phyloP scores from a whole-genome alignment of 2,329 filamentous ascomycete species.

The Macrophomina pseudophaseolina region DNA sequence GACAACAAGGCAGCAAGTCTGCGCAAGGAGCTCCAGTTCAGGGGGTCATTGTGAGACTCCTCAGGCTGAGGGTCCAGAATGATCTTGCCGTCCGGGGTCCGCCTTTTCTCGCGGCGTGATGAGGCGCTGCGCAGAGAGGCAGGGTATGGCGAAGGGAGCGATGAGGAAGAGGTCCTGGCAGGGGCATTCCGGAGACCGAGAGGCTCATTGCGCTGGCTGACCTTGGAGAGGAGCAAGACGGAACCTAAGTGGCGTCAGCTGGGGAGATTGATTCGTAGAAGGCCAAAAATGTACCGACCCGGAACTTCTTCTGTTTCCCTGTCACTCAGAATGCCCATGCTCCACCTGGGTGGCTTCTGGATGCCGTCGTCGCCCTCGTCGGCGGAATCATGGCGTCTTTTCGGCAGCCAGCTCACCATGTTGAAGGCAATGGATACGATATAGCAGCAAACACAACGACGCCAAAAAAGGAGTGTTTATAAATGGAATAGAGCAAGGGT shows the following conservation, averaged over 20 bases:
- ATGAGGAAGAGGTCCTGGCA: slow-evolving; percentile 62
- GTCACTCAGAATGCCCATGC: slow-evolving; percentile 83
- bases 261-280: not conserved
- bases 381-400: not conserved
- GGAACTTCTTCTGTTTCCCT: slow-evolving; percentile 83
- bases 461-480: too few relatives aligned
- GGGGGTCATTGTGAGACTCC: slow-evolving; percentile 84
- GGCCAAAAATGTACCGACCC: slow-evolving; percentile 60
- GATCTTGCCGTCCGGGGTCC: slow-evolving; percentile 78
- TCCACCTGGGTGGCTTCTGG: slow-evolving; percentile 50
- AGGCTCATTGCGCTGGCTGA: slow-evolving; percentile 65
- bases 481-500: not conserved
- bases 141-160: slow-evolving; percentile 51
- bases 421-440: not conserved
- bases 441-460: not conserved
- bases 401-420: slow-evolving; percentile 23
- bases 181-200: slow-evolving; percentile 67
- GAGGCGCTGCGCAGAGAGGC: slow-evolving; percentile 28
- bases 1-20: slow-evolving; percentile 80
- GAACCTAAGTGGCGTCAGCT: slow-evolving; percentile 53
- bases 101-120: slow-evolving; percentile 64
- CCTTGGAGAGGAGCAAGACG: slow-evolving; percentile 62
- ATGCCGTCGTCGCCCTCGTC: slow-evolving; percentile 1
- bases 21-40: slow-evolving; percentile 88
- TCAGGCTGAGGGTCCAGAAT: slow-evolving; percentile 92